Percentiles rank a stretch among this genome's conserved stretches.
phyloP scores from a whole-genome alignment of 2,329 filamentous ascomycete species.

The Gaeumannomyces tritici region DNA sequence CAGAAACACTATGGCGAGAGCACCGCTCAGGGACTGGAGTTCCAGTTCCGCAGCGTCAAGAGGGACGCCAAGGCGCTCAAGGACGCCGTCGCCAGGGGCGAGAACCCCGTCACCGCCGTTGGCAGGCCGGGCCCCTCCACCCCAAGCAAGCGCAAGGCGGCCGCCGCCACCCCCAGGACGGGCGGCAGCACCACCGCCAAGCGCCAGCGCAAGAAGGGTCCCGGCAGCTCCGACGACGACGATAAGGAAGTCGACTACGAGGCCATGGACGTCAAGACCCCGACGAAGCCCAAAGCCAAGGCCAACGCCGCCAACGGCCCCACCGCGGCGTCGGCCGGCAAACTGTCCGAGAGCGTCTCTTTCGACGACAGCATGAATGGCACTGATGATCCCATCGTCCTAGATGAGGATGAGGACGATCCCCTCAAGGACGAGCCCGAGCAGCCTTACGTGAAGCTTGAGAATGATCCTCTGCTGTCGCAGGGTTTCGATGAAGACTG shows the following conservation, averaged over 20 bases:
- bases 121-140: constrained; percentile 17
- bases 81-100: constrained; percentile 30
- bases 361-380: background rate
- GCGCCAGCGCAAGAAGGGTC: constrained; percentile 3
- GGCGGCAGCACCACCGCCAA: constrained; percentile 1
- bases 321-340: too few relatives aligned
- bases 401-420: background rate
- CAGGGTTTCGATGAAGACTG: background rate
- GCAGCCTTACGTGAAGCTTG: background rate
- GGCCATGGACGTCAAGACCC: constrained; percentile 15
- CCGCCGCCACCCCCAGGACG: background rate
- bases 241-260: constrained; percentile 18
- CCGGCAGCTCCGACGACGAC: constrained; percentile 13
- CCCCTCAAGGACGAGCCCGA: background rate
- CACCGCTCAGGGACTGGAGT: constrained; percentile 47
- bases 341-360: too few relatives aligned
- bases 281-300: constrained; percentile 6
- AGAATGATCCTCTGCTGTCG: background rate
- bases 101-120: constrained; percentile 28
- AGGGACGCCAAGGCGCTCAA: constrained; percentile 38
- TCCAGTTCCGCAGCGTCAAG: constrained; percentile 49
- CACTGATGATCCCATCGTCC: background rate
- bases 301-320: too few relatives aligned
- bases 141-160: constrained; percentile 11
- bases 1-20: constrained; percentile 50